Conservation (phyloP, 2,329 filamentous ascomycete genomes). For the Pseudocercospora musae region DNA sequence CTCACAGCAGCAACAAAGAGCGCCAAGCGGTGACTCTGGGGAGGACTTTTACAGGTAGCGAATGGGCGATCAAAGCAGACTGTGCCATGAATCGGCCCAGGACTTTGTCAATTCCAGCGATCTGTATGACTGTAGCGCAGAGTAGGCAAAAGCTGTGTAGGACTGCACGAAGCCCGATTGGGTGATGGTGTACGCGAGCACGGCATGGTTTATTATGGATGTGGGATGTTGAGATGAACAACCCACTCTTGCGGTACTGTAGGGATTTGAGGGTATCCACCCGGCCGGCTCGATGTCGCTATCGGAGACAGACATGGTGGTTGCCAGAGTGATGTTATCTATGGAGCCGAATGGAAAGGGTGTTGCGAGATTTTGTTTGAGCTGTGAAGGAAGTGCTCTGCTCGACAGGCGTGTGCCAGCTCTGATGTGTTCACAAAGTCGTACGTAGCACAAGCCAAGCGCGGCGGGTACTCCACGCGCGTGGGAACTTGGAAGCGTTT, state of each 20-base stretch:
- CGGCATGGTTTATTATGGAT: background rate
- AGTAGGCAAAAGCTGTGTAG: conserved; percentile 10
- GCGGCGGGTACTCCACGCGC: background rate
- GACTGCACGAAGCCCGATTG: conserved; percentile 6
- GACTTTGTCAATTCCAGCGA: conserved; percentile 1
- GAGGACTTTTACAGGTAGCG: conserved; percentile 34
- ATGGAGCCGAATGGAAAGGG: no score
- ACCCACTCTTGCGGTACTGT: background rate
- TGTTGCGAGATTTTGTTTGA: no score
- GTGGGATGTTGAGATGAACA: background rate
- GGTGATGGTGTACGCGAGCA: conserved; percentile 6
- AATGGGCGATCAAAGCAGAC: conserved; percentile 2
- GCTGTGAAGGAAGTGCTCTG: no score
- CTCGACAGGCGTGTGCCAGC: background rate
- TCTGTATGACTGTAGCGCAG: conserved; percentile 16
- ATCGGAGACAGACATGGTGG: background rate
- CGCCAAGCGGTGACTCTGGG: conserved; percentile 31
- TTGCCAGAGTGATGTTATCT: background rate
- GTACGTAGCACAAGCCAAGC: background rate
- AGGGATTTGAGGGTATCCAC: background rate
- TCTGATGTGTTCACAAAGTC: background rate
- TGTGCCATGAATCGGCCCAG: background rate
- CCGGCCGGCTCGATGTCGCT: background rate
- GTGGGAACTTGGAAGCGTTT: background rate
- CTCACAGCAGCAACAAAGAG: conserved; percentile 15